A percentile compares a stretch with the other conserved stretches of the same genome.
Conservation (phyloP, 1,139 yeast species). For the Protomyces inouyei region DNA sequence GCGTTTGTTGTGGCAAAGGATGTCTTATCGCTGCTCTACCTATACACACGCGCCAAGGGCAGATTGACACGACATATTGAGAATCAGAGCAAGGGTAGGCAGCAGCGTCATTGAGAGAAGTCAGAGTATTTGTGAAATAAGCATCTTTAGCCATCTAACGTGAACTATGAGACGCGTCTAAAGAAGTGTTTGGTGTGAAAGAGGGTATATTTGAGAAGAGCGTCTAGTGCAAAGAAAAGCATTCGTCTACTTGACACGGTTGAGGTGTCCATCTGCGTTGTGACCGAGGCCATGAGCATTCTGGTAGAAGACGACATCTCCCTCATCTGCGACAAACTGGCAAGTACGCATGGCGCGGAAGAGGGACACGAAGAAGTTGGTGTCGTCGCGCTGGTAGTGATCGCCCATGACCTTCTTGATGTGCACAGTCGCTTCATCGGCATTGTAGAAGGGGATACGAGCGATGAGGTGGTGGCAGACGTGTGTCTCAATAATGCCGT, state of each 20-base stretch:
- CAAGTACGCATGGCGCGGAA: slow-evolving; percentile 71
- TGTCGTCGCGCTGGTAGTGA: slow-evolving; percentile 62
- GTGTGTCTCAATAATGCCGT: slow-evolving; percentile 85
- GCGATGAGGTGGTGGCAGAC: slow-evolving; percentile 81
- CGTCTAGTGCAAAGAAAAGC: neutral
- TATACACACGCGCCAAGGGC: slow-evolving; percentile 25
- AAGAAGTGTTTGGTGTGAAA: neutral
- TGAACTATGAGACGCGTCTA: no score
- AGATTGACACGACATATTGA: slow-evolving; percentile 17
- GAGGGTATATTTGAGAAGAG: neutral
- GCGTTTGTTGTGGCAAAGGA: slow-evolving; percentile 18
- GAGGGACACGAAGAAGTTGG: slow-evolving; percentile 67
- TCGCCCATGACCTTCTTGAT: slow-evolving; percentile 78
- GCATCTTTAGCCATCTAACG: no score
- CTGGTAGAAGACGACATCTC: slow-evolving; percentile 69
- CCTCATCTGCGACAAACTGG: slow-evolving; percentile 72
- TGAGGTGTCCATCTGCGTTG: slow-evolving; percentile 22
- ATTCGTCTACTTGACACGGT: slow-evolving; percentile 5
- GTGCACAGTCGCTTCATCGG: slow-evolving; percentile 72
- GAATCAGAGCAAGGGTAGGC: neutral
- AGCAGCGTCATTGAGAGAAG: neutral
- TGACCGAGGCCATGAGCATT: slow-evolving; percentile 58
- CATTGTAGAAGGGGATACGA: slow-evolving; percentile 81
- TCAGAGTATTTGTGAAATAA: no score
- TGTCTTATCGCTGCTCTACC: slow-evolving; percentile 8